These are phyloP conservation scores for Chalciporus chontae DNA, from an alignment of 768 basidiomycete species.

Conservation along the genomic window DNA sequence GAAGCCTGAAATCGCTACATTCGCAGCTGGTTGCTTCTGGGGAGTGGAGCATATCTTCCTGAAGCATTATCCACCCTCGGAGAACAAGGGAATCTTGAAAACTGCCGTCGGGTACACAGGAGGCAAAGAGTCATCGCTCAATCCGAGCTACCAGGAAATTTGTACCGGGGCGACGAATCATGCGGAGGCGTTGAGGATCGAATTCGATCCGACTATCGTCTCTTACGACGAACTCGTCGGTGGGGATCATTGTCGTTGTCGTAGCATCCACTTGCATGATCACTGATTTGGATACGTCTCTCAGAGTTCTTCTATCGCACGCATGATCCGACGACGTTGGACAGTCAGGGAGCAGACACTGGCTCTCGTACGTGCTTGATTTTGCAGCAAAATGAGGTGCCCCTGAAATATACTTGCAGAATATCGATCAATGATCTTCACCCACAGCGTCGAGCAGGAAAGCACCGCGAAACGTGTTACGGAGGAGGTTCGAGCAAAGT, in stretches of 20 bases:
- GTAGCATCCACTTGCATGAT: not conserved
- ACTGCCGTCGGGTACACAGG: constrained; percentile 81
- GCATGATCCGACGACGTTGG: constrained; percentile 85
- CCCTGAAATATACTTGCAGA: constrained; percentile 42
- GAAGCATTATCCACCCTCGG: constrained; percentile 67
- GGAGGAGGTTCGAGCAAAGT: constrained; percentile 76
- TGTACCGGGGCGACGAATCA: constrained; percentile 81
- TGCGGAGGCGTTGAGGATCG: constrained; percentile 84
- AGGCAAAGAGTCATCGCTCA: constrained; percentile 48
- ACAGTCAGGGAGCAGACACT: constrained; percentile 72
- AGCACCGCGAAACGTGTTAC: constrained; percentile 73
- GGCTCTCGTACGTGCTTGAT: constrained; percentile 64
- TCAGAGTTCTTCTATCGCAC: constrained; percentile 92
- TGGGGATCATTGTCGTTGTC: constrained; percentile 35
- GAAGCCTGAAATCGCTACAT: constrained; percentile 42
- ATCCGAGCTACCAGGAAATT: constrained; percentile 71
- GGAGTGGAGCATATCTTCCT: constrained; percentile 83
- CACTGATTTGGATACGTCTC: not conserved
- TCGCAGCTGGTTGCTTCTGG: constrained; percentile 74
- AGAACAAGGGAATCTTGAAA: constrained; percentile 72
- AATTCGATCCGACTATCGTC: constrained; percentile 78
- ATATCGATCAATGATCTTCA: constrained; percentile 93
- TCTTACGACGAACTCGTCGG: constrained; percentile 85
- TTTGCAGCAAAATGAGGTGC: not conserved
- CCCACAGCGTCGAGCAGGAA: constrained; percentile 67